Evolutionary conservation across 2,329 filamentous ascomycete genomes (phyloP).

Genomic region (Alternaria tenuissima): DNA sequence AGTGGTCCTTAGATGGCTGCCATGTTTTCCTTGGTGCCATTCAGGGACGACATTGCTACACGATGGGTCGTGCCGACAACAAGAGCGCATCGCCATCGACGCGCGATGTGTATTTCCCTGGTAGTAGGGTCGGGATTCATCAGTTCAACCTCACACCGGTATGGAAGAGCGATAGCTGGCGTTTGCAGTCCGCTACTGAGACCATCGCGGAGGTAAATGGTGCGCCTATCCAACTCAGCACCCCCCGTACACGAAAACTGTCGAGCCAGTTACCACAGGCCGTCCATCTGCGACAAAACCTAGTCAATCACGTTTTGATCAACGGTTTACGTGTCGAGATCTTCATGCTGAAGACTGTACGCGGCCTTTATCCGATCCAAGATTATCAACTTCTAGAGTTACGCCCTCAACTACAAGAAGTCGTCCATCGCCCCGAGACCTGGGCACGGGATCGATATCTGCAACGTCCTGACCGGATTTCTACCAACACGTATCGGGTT

Average conservation of each 20-base stretch:
- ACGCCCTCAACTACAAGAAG: constrained; percentile 7
- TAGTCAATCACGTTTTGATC: constrained; percentile 14
- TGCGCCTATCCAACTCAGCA: constrained; percentile 19
- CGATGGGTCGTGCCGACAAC: constrained; percentile 12
- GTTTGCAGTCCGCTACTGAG: constrained; percentile 16
- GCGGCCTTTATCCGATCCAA: constrained; percentile 3
- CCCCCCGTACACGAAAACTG: constrained; percentile 7
- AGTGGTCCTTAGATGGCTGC: constrained; percentile 8
- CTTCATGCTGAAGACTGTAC: constrained; percentile 22
- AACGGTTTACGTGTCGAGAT: constrained; percentile 19
- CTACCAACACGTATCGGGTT: constrained; percentile 13
- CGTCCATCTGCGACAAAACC: constrained; percentile 16
- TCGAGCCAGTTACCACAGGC: constrained; percentile 6
- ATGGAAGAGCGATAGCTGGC: constrained; percentile 15
- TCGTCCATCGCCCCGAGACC: constrained; percentile 10
- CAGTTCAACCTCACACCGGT: constrained; percentile 16
- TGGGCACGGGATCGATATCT: constrained; percentile 19
- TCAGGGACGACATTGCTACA: constrained; percentile 10
- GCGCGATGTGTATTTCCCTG: constrained; percentile 27
- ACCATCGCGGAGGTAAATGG: constrained; percentile 21
- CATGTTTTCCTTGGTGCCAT: constrained; percentile 19
- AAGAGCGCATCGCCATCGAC: not conserved
- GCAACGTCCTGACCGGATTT: constrained; percentile 9
- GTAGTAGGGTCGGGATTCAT: constrained; percentile 6
- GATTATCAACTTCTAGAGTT: not conserved